Evolutionary conservation across 1,284 basidiomycete species (phyloP).

Genomic region (Leccinum fuscescens): DNA sequence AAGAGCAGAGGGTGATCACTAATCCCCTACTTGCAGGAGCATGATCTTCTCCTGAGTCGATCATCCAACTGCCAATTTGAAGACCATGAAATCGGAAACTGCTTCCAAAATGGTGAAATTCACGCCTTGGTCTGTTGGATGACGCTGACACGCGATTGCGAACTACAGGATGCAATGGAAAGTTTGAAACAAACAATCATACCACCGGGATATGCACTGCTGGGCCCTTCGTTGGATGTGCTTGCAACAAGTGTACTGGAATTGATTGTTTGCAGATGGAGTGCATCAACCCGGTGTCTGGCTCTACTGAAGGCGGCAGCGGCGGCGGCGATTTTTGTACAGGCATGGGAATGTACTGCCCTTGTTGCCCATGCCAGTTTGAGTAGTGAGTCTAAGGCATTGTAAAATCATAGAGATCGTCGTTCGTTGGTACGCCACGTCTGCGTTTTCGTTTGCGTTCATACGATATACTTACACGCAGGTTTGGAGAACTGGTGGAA

Average conservation of each 20-base stretch:
- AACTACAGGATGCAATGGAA: background rate
- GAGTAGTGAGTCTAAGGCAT: background rate
- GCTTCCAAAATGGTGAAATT: slow-evolving; percentile 1
- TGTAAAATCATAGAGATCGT: no score
- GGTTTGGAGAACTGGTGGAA: no score
- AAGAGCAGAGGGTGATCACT: background rate
- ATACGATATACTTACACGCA: no score
- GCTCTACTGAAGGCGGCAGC: no score
- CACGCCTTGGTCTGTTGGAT: no score
- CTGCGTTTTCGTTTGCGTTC: no score
- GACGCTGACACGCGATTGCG: background rate
- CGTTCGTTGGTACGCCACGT: no score
- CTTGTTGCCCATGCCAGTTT: background rate
- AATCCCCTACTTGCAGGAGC: background rate
- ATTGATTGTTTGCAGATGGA: background rate
- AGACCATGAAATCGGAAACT: background rate
- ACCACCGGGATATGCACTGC: background rate
- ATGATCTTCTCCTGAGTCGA: background rate
- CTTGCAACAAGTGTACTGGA: background rate
- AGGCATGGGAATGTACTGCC: no score
- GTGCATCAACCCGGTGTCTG: no score
- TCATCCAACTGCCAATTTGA: background rate
- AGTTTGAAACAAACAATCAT: background rate
- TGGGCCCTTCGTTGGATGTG: background rate
- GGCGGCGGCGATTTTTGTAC: no score